Evolutionary conservation across 2,329 filamentous ascomycete genomes (phyloP).

Genomic region (Ilyonectria sp.): DNA sequence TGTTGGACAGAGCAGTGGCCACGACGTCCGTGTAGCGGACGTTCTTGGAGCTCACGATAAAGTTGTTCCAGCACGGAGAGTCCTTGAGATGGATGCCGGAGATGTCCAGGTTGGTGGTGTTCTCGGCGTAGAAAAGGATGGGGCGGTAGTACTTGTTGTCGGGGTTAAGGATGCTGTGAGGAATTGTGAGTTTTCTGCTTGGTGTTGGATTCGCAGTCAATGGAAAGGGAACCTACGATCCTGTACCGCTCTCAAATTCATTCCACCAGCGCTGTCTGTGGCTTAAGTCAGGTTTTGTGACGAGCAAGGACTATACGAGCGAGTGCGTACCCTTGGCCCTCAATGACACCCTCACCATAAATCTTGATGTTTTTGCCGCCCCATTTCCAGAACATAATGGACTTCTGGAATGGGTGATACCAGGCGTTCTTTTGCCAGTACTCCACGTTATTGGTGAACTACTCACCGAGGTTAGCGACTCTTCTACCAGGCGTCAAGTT

Average conservation of each 20-base stretch:
- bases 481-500: accelerated
- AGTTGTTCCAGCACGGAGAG: constrained; percentile 76
- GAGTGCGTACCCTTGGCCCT: constrained; percentile 63
- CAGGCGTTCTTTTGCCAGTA: constrained; percentile 61
- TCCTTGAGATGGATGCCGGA: constrained; percentile 73
- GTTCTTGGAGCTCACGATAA: constrained; percentile 70
- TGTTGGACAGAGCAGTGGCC: constrained; percentile 67
- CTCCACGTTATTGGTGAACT: constrained; percentile 60
- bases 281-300: background rate
- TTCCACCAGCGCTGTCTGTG: constrained; percentile 41
- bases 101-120: constrained; percentile 70
- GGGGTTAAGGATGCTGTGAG: constrained; percentile 60
- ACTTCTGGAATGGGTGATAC: constrained; percentile 61
- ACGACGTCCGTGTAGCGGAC: constrained; percentile 68
- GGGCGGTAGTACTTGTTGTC: constrained; percentile 71
- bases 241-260: constrained; percentile 37
- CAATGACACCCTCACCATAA: constrained; percentile 69
- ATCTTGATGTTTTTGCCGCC: constrained; percentile 74
- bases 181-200: background rate
- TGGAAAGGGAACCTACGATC: constrained; percentile 18
- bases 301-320: background rate
- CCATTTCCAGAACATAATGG: constrained; percentile 76
- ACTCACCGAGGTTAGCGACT: background rate
- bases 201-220: background rate
- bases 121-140: constrained; percentile 73